Evolutionary conservation across 768 basidiomycete species (phyloP).

Genomic region (Coprinopsis sp.): DNA sequence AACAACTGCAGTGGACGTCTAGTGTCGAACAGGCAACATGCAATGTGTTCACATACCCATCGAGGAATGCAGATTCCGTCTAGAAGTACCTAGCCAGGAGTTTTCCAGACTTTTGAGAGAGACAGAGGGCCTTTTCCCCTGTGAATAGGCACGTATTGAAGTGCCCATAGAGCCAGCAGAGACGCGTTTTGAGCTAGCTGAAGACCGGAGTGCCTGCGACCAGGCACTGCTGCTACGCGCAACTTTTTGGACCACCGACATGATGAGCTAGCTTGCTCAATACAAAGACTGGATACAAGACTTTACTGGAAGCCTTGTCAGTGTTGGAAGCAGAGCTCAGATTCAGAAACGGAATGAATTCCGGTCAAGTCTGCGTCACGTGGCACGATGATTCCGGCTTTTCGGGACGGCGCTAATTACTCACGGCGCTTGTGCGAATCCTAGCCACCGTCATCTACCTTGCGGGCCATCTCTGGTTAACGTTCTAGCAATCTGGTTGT

Average conservation of each 20-base stretch:
- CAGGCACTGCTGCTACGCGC: background rate
- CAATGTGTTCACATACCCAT: slow-evolving; percentile 1
- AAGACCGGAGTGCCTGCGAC: background rate
- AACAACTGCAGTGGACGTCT: slow-evolving; percentile 1
- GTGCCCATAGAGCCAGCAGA: background rate
- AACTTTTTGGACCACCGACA: background rate
- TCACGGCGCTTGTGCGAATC: no score
- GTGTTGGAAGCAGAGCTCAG: no score
- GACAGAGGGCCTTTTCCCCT: background rate
- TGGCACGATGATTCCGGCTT: no score
- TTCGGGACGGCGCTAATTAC: no score
- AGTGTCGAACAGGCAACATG: background rate
- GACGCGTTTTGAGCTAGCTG: background rate
- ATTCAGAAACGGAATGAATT: background rate
- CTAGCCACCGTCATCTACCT: no score
- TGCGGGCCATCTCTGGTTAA: no score
- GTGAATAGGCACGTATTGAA: background rate
- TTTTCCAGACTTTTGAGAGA: background rate
- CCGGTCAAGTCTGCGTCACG: no score
- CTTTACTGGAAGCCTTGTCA: no score
- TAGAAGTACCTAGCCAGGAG: background rate
- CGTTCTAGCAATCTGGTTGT: no score
- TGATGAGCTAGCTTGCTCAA: no score
- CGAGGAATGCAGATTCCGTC: slow-evolving; percentile 5
- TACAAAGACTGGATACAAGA: no score